A percentile compares a stretch with the other conserved stretches of the same genome.
These are phyloP conservation scores for Hymenoscyphus occultus DNA, from an alignment of 2,329 filamentous ascomycete genomes.

Conservation along the genomic window DNA sequence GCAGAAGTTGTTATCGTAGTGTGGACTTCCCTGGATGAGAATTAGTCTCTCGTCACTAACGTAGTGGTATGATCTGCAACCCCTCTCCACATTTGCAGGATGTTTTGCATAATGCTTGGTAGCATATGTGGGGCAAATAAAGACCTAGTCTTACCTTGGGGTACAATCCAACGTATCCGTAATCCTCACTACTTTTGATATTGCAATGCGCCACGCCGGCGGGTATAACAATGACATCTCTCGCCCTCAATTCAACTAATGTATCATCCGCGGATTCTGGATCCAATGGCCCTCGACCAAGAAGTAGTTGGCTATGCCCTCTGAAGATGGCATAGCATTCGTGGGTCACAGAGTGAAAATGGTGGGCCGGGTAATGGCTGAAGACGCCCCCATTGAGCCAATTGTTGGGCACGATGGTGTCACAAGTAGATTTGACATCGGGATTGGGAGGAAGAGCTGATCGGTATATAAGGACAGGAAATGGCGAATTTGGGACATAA, in stretches of 20 bases:
- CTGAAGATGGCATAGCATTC: slow-evolving; percentile 39
- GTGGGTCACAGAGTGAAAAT: slow-evolving; percentile 39
- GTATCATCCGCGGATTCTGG: slow-evolving; percentile 19
- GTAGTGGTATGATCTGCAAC: not conserved
- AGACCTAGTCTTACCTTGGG: slow-evolving; percentile 30
- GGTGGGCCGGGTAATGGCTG: slow-evolving; percentile 25
- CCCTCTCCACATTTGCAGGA: not conserved
- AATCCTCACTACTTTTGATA: slow-evolving; percentile 32
- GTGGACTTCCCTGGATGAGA: slow-evolving; percentile 20
- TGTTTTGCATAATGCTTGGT: not conserved
- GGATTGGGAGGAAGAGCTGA: slow-evolving; percentile 33
- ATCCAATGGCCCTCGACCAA: slow-evolving; percentile 35
- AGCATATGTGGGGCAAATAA: not conserved
- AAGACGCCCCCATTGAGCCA: slow-evolving; percentile 36
- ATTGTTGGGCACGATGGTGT: slow-evolving; percentile 32
- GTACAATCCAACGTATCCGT: slow-evolving; percentile 39
- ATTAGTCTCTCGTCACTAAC: not conserved
- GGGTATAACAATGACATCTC: slow-evolving; percentile 39
- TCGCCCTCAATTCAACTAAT: slow-evolving; percentile 23
- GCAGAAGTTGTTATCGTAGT: slow-evolving; percentile 31
- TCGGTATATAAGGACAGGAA: slow-evolving; percentile 39
- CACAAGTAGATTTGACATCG: slow-evolving; percentile 26
- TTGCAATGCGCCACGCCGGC: slow-evolving; percentile 38
- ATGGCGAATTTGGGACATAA: slow-evolving; percentile 36
- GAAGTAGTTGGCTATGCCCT: slow-evolving; percentile 31